Evolutionary conservation across 164 flowering plant species (phyloP), one percentile per base, ranked within the genome.

Genomic region (Magnolia kwangsiensis): DNA sequence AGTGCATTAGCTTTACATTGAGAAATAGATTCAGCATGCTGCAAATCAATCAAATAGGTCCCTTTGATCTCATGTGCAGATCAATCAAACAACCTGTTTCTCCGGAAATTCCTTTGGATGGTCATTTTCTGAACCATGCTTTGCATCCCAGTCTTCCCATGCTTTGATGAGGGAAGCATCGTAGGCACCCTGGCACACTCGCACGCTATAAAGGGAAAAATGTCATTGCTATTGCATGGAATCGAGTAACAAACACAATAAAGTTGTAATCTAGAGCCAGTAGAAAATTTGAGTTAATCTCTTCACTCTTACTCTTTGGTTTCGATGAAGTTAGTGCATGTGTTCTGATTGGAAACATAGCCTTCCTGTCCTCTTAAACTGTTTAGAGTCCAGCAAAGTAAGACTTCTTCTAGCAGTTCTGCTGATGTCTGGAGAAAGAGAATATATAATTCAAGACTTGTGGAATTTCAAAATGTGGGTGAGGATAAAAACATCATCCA

Each of bases 361-460:
- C 74, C 82, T 29, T 76, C 87, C 58, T 51, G 76, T 49, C 85
- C 85, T 81, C 95, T 89, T 70, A 96, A 84, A 69, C 55, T 83
- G 78, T 92, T 93, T 19, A 96, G 93, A 69, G 93, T 87, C 79
- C 75, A 80, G 50, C 93, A 91, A 63, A 96, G 96, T 50, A 91
- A 75, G n/a, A 84, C 98, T 84, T 96, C 99, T 85, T 92, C 99
- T 24, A 96, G 89, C 83, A 96, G 78, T 83, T 94, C 99, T 72
- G 84, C 86, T 16, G 98, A 88, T 88, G 84, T 89, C 99, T 93
- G 91, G 14, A 81, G 74, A 20, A 80, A 50, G 78, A 65, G 8
- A 77, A 70, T 63, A 31, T 63, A 75, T 14, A 18, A 24, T 50
- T 77, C 66, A 74, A 63, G 29, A 9, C 74, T 23, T 61, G 14